A percentile compares a stretch with the other conserved stretches of the same genome.
phyloP scores from a whole-genome alignment of 257 asterid genomes.

The Plantago ovata region DNA sequence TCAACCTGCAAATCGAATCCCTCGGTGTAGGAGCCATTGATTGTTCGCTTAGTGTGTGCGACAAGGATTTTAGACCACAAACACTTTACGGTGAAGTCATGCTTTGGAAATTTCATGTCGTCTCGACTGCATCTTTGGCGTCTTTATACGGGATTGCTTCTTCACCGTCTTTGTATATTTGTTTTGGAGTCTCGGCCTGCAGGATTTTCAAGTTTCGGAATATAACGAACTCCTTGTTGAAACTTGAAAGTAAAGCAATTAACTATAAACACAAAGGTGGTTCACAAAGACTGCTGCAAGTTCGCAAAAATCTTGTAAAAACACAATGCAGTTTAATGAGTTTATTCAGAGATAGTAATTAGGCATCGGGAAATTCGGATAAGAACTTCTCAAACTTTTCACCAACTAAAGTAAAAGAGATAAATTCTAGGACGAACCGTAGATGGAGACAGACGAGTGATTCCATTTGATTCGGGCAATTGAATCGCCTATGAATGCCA shows the following conservation, averaged over 20 bases:
- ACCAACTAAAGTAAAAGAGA: no score
- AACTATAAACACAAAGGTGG: no score
- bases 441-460: conserved; percentile 73
- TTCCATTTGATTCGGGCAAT: conserved; percentile 64
- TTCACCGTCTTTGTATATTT: conserved; percentile 15
- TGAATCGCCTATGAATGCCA: conserved; percentile 80
- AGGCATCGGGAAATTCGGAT: background rate
- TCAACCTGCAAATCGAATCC: background rate
- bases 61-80: conserved; percentile 27
- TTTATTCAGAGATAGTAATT: no score
- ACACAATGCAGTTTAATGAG: no score
- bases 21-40: background rate
- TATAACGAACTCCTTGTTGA: no score
- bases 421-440: conserved; percentile 34
- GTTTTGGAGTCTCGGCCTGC: conserved; percentile 1
- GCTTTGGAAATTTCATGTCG: conserved; percentile 43
- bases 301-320: no score
- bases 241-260: no score
- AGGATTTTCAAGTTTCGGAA: conserved; percentile 1
- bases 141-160: no score
- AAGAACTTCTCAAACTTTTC: no score
- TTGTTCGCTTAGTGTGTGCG: background rate
- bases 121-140: no score
- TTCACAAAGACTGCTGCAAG: no score
- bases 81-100: conserved; percentile 39